A percentile compares a stretch with the other conserved stretches of the same genome.
Evolutionary conservation across 2,329 filamentous ascomycete genomes (phyloP).

Genomic region (Sclerotinia subarctica): DNA sequence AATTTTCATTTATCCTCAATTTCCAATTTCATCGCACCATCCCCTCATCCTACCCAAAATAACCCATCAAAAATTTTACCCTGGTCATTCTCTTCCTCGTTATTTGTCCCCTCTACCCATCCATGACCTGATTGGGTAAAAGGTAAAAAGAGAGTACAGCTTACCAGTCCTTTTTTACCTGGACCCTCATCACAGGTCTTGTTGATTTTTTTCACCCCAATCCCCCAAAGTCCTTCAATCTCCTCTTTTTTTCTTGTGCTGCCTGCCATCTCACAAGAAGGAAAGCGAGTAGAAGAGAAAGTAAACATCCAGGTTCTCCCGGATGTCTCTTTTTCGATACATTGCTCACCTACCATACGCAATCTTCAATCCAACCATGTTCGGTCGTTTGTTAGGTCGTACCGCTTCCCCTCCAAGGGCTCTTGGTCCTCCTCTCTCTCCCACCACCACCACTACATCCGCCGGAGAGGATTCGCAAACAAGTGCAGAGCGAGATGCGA

Average conservation of each 20-base stretch:
- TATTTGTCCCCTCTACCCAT: neutral
- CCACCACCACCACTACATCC: slow-evolving; percentile 1
- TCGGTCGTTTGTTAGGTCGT: slow-evolving; percentile 19
- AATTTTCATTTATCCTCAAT: neutral
- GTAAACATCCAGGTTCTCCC: slow-evolving; percentile 18
- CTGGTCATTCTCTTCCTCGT: neutral
- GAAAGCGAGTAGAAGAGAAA: slow-evolving; percentile 15
- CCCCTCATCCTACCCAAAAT: neutral
- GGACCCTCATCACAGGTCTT: neutral
- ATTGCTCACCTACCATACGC: slow-evolving; percentile 18
- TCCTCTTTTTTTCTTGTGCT: slow-evolving; percentile 15
- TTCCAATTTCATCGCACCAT: neutral
- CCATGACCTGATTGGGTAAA: neutral
- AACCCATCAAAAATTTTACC: neutral
- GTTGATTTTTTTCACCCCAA: neutral
- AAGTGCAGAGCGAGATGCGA: slow-evolving; percentile 23
- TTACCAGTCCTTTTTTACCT: neutral
- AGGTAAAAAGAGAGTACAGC: neutral
- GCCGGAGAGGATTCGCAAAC: slow-evolving; percentile 11
- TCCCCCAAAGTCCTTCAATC: slow-evolving; percentile 5
- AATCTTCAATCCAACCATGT: slow-evolving; percentile 21
- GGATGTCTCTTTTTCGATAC: slow-evolving; percentile 24
- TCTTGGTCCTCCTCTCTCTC: slow-evolving; percentile 9
- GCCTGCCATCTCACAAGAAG: slow-evolving; percentile 13
- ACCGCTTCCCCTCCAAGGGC: slow-evolving; percentile 22